Evolutionary conservation across 257 asterid species (phyloP).

Genomic region (Nicotiana sylvestris): DNA sequence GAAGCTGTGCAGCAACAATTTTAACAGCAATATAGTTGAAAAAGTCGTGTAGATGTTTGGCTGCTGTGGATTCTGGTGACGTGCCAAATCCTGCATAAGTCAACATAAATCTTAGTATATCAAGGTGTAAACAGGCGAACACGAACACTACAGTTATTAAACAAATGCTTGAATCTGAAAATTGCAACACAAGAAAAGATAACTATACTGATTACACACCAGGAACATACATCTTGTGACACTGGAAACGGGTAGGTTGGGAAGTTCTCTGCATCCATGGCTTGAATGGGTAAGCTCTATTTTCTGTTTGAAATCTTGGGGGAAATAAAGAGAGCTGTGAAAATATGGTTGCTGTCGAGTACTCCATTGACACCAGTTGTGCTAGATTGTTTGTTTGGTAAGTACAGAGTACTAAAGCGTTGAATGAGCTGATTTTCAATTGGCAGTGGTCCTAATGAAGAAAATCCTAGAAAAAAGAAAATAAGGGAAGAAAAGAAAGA

Average conservation of each 20-base stretch:
- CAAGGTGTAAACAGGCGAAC: neutral
- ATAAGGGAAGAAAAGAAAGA: neutral
- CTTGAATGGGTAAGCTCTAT: conserved; percentile 20
- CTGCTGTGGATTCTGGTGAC: conserved; percentile 82
- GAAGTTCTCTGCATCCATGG: conserved; percentile 34
- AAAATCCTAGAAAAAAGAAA: neutral
- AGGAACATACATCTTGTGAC: conserved; percentile 89
- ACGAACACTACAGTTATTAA: neutral
- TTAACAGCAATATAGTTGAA: conserved; percentile 74
- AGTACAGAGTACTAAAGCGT: too few species aligned
- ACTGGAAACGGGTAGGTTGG: conserved; percentile 34
- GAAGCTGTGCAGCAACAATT: conserved; percentile 68
- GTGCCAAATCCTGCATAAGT: conserved; percentile 66
- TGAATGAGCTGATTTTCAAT: neutral
- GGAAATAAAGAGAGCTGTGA: conserved; percentile 26
- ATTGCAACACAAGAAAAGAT: neutral
- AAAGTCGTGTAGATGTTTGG: conserved; percentile 71
- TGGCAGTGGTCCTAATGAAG: neutral
- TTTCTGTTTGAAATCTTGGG: conserved; percentile 22
- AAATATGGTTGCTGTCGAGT: conserved; percentile 24
- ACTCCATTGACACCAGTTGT: conserved; percentile 32
- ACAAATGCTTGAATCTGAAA: neutral
- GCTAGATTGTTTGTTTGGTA: neutral
- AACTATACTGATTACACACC: conserved; percentile 37
- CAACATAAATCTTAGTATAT: neutral